Base-by-base conservation (phyloP, 768 basidiomycete genomes). In the Amyloporia xantha region DNA sequence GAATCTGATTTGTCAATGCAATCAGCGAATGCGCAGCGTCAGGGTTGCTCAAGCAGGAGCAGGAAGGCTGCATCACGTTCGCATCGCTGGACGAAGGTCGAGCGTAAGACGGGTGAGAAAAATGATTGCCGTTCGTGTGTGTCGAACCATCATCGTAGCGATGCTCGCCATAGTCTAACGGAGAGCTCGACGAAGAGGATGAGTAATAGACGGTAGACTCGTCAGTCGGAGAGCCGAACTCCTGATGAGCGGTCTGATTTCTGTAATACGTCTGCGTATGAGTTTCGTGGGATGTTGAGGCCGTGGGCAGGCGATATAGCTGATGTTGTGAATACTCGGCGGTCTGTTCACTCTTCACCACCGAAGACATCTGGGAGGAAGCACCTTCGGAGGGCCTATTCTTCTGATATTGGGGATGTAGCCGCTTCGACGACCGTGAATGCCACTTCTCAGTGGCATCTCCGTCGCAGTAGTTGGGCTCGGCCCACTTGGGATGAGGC, bases 391-490 rank as follows among this genome's bases (percentile, higher is more conserved):
- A 27, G 41, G 61, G 61, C 23, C 55, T 48, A 26, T 54, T 52
- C 41, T 59, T 59, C 41, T 61, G 59, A 52, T 60, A 61, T 33
- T 60, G 57, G 21, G 53, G 47, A 47, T 56, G 54, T 46, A 56
- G 54, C 59, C 82, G 84, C 63, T 88, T 86, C 6, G 82, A 77
- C 2, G 87, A 86, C 36, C 87, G 78, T 12, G 87, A 89, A 63
- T 90, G 87, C 87, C 87, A 90, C 62, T 87, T 85, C 68, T 89
- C 87, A 56, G 80, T 81, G 3, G 85, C 79, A 64, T 89, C 87
- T 17, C 84, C 85, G 56, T 88, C 84, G 48, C 85, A 78, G 65
- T 86, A 86, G 68, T 72, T 82, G 59, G 73, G 76, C 56, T 89
- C 86, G 9, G 87, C 86, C 88, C 88, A 91, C 30, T 86, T 82